These are phyloP conservation scores for Scheffersomyces coipomensis DNA, from an alignment of 805 yeast species.

Conservation along the genomic window DNA sequence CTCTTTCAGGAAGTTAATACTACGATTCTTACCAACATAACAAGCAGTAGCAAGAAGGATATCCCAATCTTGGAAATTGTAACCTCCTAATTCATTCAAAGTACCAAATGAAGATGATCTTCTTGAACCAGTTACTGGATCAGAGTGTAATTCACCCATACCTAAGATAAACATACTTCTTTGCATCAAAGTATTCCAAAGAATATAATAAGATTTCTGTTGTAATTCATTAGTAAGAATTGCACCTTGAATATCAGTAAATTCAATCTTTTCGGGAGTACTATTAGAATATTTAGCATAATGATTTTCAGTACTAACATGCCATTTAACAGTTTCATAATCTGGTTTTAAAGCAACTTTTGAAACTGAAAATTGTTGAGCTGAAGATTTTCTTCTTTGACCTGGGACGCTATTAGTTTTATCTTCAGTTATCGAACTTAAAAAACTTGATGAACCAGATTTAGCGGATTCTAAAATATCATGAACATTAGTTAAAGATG, in stretches of 20 bases:
- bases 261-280: conserved; percentile 7
- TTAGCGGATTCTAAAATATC: conserved; percentile 16
- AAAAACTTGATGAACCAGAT: conserved; percentile 18
- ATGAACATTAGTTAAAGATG: conserved; percentile 30
- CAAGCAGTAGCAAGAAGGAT: conserved; percentile 29
- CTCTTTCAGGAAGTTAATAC: neutral
- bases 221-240: conserved; percentile 37
- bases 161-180: conserved; percentile 21
- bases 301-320: conserved; percentile 4
- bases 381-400: conserved; percentile 23
- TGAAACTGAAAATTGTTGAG: conserved; percentile 20
- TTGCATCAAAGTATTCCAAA: conserved; percentile 27
- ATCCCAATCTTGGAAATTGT: conserved; percentile 39
- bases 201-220: conserved; percentile 30
- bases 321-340: conserved; percentile 5
- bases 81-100: conserved; percentile 38
- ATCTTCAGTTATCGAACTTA: conserved; percentile 17
- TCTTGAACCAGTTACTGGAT: conserved; percentile 18
- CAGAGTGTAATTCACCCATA: conserved; percentile 35
- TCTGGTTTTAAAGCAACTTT: conserved; percentile 34
- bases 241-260: conserved; percentile 31
- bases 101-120: conserved; percentile 38
- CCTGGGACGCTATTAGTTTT: neutral
- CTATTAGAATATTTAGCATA: conserved; percentile 6
- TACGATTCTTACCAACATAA: conserved; percentile 21